Percentiles rank a stretch among this genome's conserved stretches.
These are phyloP conservation scores for Candida yuanshanica DNA, from an alignment of 805 yeast genomes.

Conservation along the genomic window DNA sequence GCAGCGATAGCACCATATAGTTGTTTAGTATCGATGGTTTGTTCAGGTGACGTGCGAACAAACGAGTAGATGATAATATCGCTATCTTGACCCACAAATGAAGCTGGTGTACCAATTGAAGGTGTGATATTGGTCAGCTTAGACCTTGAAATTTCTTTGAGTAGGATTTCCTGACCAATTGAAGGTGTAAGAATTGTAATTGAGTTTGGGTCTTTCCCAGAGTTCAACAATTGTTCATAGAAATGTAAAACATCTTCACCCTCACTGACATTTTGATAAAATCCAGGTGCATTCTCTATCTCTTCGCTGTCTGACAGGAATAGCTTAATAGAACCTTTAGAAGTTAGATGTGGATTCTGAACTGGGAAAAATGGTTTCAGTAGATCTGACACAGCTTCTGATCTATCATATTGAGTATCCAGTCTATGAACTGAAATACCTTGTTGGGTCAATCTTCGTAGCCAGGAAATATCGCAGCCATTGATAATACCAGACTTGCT, in stretches of 20 bases:
- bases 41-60: neutral
- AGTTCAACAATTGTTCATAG: slow-evolving; percentile 39
- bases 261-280: slow-evolving; percentile 35
- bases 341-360: neutral
- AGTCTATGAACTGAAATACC: neutral
- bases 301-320: slow-evolving; percentile 30
- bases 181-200: slow-evolving; percentile 39
- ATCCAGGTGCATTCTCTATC: slow-evolving; percentile 19
- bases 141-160: slow-evolving; percentile 1
- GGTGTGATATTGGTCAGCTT: neutral
- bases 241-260: slow-evolving; percentile 43
- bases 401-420: neutral
- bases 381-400: neutral
- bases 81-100: neutral
- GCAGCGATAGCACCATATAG: neutral
- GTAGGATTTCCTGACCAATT: slow-evolving; percentile 13
- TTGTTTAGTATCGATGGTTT: neutral
- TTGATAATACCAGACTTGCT: neutral
- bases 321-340: slow-evolving; percentile 21
- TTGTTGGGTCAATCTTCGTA: neutral
- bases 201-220: slow-evolving; percentile 34
- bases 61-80: slow-evolving; percentile 4
- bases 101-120: neutral
- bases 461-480: neutral
- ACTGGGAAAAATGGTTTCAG: neutral